A percentile compares a stretch with the other conserved stretches of the same genome.
Conservation (phyloP, 1,284 basidiomycete species). For the Inonotus hispidus region DNA sequence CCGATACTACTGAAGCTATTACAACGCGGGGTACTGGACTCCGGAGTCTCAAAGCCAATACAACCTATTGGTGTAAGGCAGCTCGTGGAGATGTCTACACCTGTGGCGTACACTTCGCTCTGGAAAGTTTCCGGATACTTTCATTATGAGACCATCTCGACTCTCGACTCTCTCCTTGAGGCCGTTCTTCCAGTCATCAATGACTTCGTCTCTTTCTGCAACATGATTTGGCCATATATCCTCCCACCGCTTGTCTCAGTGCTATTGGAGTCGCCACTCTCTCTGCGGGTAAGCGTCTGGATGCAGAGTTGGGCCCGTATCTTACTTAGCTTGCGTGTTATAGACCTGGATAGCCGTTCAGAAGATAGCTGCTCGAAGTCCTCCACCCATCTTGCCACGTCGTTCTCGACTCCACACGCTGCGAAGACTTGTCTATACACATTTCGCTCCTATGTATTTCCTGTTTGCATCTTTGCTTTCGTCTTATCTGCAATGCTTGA, state of each 20-base stretch:
- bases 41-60: no score
- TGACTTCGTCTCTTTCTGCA: background rate
- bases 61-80: background rate
- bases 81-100: background rate
- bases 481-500: constrained; percentile 4
- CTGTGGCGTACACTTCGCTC: constrained; percentile 10
- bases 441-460: constrained; percentile 7
- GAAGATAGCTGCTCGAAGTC: background rate
- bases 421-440: background rate
- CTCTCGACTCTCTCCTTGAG: background rate
- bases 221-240: constrained; percentile 2
- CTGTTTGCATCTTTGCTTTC: constrained; percentile 1
- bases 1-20: no score
- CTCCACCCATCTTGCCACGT: background rate
- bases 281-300: constrained; percentile 5
- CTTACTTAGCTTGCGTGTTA: background rate
- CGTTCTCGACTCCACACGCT: background rate
- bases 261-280: constrained; percentile 6
- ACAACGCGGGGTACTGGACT: no score
- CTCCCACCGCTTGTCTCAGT: constrained; percentile 12
- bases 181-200: background rate
- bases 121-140: background rate
- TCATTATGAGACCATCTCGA: background rate
- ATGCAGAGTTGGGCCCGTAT: no score
- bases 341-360: constrained; percentile 16